A percentile compares a stretch with the other conserved stretches of the same genome.
These are phyloP conservation scores for Pseudogymnoascus sp. DNA, from an alignment of 2,329 filamentous ascomycete species.

Conservation along the genomic window DNA sequence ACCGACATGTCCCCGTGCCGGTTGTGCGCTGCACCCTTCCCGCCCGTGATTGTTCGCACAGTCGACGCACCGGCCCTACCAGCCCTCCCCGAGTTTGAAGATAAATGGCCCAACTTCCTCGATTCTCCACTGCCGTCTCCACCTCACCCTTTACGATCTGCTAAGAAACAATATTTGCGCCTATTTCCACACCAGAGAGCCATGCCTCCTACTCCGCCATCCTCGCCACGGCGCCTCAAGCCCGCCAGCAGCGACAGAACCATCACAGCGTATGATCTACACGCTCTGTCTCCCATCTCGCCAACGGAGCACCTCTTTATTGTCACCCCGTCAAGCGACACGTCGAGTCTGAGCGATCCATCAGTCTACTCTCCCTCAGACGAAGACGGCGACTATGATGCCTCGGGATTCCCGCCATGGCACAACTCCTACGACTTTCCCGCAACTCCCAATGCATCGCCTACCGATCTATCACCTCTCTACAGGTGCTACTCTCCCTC, in stretches of 20 bases:
- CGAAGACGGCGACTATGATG: background rate
- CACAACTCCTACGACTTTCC: background rate
- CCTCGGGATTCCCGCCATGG: background rate
- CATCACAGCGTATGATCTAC: background rate
- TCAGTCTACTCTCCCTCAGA: background rate
- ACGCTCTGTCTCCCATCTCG: background rate
- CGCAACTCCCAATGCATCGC: background rate
- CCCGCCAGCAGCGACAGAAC: background rate
- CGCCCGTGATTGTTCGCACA: slow-evolving; percentile 3
- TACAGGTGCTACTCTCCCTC: background rate
- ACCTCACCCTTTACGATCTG: background rate
- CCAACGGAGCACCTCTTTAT: background rate
- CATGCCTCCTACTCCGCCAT: background rate
- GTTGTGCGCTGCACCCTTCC: background rate
- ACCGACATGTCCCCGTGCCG: slow-evolving; percentile 4
- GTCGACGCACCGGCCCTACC: background rate
- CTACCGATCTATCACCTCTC: background rate
- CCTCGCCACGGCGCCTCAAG: background rate
- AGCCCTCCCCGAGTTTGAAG: background rate
- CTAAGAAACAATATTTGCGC: background rate
- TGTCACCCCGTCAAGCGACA: background rate
- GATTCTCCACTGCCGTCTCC: background rate
- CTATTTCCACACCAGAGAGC: background rate
- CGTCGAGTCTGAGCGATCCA: background rate
- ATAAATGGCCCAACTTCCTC: slow-evolving; percentile 4